A percentile compares a stretch with the other conserved stretches of the same genome.
phyloP scores from a whole-genome alignment of 1,284 basidiomycete species.

The Inonotus obliquus region DNA sequence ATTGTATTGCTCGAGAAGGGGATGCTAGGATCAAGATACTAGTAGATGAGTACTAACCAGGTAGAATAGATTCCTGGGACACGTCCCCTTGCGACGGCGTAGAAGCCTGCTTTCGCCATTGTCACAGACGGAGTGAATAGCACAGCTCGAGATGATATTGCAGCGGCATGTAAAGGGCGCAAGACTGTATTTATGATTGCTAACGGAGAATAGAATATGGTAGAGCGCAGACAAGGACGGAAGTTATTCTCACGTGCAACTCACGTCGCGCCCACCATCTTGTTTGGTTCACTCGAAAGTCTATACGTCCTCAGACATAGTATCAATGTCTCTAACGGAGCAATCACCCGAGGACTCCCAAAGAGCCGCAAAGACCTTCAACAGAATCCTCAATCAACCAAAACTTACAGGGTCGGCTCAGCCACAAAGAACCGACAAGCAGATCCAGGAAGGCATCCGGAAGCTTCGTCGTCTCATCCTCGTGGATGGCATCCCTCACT shows the following conservation, averaged over 20 bases:
- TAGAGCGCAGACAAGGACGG: not conserved
- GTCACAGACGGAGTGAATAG: not conserved
- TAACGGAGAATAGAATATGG: not conserved
- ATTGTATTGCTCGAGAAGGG: not conserved
- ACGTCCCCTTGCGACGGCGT: conserved; percentile 36
- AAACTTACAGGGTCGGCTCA: conserved; percentile 51
- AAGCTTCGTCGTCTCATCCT: conserved; percentile 80
- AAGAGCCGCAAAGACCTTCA: conserved; percentile 60
- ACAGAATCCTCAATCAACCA: conserved; percentile 68
- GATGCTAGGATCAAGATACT: not conserved
- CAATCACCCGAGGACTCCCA: conserved; percentile 3
- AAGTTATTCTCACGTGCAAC: not conserved
- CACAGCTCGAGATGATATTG: not conserved
- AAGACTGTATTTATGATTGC: not conserved
- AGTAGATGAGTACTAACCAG: conserved; percentile 29
- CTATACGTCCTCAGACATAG: not conserved
- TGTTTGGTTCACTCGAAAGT: not conserved
- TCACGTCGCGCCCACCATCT: not conserved
- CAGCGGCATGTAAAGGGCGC: not conserved
- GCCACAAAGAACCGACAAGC: conserved; percentile 55
- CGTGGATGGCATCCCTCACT: conserved; percentile 82
- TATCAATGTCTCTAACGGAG: conserved; percentile 6
- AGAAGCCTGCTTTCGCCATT: conserved; percentile 29
- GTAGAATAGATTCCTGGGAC: conserved; percentile 35
- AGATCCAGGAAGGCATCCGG: conserved; percentile 76